Base-by-base conservation (phyloP, 768 basidiomycete genomes). In the Mycena amicta region DNA sequence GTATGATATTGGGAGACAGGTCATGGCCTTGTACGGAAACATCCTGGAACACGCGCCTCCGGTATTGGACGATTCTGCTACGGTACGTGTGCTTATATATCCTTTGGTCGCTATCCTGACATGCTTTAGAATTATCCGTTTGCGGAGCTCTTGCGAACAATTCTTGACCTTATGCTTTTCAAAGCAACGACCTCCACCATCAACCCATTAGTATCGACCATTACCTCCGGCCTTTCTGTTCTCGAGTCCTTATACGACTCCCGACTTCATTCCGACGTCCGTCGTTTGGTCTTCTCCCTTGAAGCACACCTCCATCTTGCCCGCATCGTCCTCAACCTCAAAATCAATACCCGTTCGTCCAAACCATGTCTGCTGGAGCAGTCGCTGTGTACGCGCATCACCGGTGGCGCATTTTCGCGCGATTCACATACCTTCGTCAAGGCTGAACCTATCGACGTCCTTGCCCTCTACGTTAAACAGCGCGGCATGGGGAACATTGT, bases 171-270 rank as follows among this genome's bases (percentile, higher is more conserved):
- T 0, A 80, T 96, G 50, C 75, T 97, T 16, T 80, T 82, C 71
- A 86, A 87, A 61, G 88, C 92, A 1, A 87, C 90, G 5, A 85
- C 86, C 2, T 88, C 92, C 0, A 89, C 90, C 1, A 88, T 96
- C 62, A 87, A 85, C 57, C 94, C 95, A 0, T 76, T 96, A 28
- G 80, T 95, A 49, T 82, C 88, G 0, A 79, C 85, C 29, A 80
- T 97, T 56, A 82, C 85, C 12, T 77, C 83, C 1, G 88, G 86
- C 13, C 77, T 78, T 8, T 80, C 83, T 22, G 75, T 90, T 43
- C 75, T 92, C 26, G 72, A 76, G 37, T 80, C 81, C 40, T 75
- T 95, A 22, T 84, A 87, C 63, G 72, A 76, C 5, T 77, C 88
- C 1, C 81, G 89, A 31, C 83, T 90, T 26, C 83, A 81, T 59